Evolutionary conservation across 2,329 filamentous ascomycete species (phyloP).

Genomic region (Colletotrichum filicis): DNA sequence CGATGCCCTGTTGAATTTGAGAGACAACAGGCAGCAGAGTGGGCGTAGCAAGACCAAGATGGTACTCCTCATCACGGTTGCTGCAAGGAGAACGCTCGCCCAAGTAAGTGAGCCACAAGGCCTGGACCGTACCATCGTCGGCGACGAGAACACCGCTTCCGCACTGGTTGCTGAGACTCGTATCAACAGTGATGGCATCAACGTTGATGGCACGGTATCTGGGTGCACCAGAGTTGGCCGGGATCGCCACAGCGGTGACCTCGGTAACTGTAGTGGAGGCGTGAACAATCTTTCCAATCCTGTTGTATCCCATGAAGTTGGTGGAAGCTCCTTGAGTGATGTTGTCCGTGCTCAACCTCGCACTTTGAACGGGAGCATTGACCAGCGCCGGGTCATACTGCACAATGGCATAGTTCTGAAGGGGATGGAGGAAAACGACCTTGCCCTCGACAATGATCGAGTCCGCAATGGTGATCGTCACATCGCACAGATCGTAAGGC

Average conservation of each 20-base stretch:
- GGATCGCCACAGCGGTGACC: constrained; percentile 96
- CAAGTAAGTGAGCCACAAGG: constrained; percentile 95
- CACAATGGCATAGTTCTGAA: constrained; percentile 96
- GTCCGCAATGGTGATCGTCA: constrained; percentile 95
- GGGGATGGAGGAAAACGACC: constrained; percentile 93
- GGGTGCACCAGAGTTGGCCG: constrained; percentile 90
- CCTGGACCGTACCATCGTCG: constrained; percentile 92
- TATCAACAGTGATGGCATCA: constrained; percentile 97
- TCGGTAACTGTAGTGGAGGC: constrained; percentile 96
- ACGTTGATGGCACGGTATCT: constrained; percentile 95
- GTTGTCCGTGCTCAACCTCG: constrained; percentile 81
- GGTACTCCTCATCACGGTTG: constrained; percentile 94
- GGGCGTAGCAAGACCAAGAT: constrained; percentile 90
- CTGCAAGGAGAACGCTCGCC: constrained; percentile 84
- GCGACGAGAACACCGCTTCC: constrained; percentile 92
- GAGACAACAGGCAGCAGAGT: constrained; percentile 89
- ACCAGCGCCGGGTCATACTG: constrained; percentile 94
- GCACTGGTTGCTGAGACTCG: constrained; percentile 88
- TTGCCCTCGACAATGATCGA: constrained; percentile 95
- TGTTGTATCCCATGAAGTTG: constrained; percentile 98
- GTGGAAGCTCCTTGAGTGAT: constrained; percentile 95
- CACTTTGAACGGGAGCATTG: constrained; percentile 92
- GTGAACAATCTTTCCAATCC: constrained; percentile 92
- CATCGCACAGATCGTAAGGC: constrained; percentile 96
- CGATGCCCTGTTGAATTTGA: constrained; percentile 82